A percentile compares a stretch with the other conserved stretches of the same genome.
Evolutionary conservation across 2,329 filamentous ascomycete species (phyloP).

Genomic region (Cladosporium cucumerinum): DNA sequence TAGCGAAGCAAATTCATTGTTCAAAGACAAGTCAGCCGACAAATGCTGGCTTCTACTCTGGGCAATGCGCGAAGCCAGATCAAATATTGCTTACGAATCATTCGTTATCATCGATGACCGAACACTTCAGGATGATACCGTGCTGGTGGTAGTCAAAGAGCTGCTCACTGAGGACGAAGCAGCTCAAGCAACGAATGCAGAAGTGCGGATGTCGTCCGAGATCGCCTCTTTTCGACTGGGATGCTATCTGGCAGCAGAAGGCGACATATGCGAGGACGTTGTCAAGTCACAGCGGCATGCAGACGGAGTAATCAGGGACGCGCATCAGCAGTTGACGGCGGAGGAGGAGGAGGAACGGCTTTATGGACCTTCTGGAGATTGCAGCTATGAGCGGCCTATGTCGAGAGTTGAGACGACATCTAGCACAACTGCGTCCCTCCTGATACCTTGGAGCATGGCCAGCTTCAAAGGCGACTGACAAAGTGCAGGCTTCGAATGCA

Average conservation of each 20-base stretch:
- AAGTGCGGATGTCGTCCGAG: background rate
- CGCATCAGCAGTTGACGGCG: background rate
- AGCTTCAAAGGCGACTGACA: too few relatives aligned
- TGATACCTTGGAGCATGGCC: too few relatives aligned
- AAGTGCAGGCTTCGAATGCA: too few relatives aligned
- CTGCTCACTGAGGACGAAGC: background rate
- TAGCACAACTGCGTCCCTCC: too few relatives aligned
- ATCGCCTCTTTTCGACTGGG: background rate
- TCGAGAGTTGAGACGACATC: too few relatives aligned
- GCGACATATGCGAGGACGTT: background rate
- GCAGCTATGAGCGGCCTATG: too few relatives aligned
- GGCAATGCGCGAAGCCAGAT: background rate
- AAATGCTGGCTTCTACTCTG: background rate
- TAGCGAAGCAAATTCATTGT: background rate
- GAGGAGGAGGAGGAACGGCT: background rate
- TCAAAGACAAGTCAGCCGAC: background rate
- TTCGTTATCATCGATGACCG: conserved; percentile 4
- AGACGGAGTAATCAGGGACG: background rate
- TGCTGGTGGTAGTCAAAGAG: background rate
- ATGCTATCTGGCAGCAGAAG: background rate
- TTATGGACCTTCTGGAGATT: background rate
- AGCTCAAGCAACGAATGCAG: background rate
- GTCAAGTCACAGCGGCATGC: background rate
- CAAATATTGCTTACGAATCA: background rate
- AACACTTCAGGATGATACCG: background rate